Conservation (phyloP, 225 moss, liverwort and hornwort species). For the Lunularia cruciata region DNA sequence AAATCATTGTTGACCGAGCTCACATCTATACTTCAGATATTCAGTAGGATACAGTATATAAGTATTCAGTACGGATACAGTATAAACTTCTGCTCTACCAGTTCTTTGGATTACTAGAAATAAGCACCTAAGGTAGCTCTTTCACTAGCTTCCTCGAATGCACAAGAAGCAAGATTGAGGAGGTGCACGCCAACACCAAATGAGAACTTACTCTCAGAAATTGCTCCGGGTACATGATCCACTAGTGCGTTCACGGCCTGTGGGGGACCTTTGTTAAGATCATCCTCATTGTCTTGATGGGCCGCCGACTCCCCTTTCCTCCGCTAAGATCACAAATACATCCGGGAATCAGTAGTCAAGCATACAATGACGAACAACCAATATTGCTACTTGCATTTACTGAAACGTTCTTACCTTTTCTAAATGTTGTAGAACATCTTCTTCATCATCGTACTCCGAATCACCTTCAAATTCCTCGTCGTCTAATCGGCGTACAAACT, state of each 20-base stretch:
- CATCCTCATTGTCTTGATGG: slow-evolving; percentile 16
- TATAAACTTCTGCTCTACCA: no score
- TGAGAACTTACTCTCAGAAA: slow-evolving; percentile 37
- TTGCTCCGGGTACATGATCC: slow-evolving; percentile 35
- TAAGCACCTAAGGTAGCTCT: no score
- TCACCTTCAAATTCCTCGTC: slow-evolving; percentile 70
- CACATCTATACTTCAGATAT: no score
- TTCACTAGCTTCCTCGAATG: no score
- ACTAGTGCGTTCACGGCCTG: slow-evolving; percentile 35
- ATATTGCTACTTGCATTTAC: no score
- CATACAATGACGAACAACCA: no score
- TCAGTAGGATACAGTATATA: no score
- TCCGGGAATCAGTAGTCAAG: background rate
- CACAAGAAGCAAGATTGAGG: background rate
- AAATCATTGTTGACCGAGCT: no score
- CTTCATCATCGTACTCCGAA: slow-evolving; percentile 40
- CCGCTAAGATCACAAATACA: slow-evolving; percentile 36
- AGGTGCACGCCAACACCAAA: no score
- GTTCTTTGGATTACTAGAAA: no score
- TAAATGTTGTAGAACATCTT: slow-evolving; percentile 26
- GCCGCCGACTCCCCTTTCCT: slow-evolving; percentile 48
- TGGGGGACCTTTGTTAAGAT: slow-evolving; percentile 27
- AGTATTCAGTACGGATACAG: no score
- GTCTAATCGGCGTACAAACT: slow-evolving; percentile 61
- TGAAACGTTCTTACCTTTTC: slow-evolving; percentile 19